Percentiles rank a stretch among this genome's conserved stretches.
Conservation (phyloP, 768 basidiomycete genomes). For the Tephrocybe rancida region DNA sequence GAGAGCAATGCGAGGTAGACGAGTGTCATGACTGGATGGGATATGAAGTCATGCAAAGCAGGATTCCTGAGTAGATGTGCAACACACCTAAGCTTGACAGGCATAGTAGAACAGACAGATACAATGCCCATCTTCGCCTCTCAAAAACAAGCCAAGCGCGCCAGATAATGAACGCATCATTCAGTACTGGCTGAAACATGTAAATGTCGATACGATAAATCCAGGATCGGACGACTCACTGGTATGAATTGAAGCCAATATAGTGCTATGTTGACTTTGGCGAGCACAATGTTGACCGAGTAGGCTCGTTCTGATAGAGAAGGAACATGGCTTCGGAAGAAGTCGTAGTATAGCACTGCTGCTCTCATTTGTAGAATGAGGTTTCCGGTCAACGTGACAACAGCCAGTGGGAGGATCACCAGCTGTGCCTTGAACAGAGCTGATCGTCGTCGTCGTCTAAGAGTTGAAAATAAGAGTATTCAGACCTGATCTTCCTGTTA, state of each 20-base stretch:
- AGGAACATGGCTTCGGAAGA: not conserved
- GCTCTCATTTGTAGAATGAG: not conserved
- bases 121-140: not conserved
- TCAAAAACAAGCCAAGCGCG: not conserved
- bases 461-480: not conserved
- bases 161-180: not conserved
- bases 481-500: too few relatives aligned
- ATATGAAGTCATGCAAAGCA: not conserved
- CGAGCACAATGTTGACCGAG: not conserved
- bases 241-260: not conserved
- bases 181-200: not conserved
- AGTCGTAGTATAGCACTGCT: not conserved
- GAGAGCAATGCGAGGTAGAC: not conserved
- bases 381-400: not conserved
- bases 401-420: not conserved
- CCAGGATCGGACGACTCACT: not conserved
- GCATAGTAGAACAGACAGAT: not conserved
- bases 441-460: not conserved
- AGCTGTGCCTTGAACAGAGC: not conserved
- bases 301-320: not conserved
- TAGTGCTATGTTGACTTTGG: not conserved
- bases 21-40: not conserved
- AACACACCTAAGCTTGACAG: not conserved
- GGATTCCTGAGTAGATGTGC: not conserved
- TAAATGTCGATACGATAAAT: not conserved